Evolutionary conservation across 2,329 filamentous ascomycete species (phyloP), one percentile per base, ranked within the genome.

Genomic region (Laburnicola sp.): DNA sequence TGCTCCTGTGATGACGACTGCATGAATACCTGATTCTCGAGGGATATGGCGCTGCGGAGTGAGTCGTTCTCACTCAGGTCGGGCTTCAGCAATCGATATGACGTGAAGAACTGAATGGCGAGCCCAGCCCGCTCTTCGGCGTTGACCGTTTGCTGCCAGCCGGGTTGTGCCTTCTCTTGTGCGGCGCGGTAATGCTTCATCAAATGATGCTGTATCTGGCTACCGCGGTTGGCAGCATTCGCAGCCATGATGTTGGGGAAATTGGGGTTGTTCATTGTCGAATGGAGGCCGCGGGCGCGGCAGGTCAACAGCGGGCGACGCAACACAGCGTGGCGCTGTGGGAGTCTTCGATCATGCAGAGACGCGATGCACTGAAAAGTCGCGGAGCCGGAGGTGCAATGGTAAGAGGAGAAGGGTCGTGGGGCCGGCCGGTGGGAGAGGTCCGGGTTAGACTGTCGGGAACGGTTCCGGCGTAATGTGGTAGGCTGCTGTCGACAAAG

Each of bases 211-310:
- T 57, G 54, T 26, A 16, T 50, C 26, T 57, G 52, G 39, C 60
- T 60, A 16, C 16, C 16, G 21, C 60, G 59, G 28, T 58, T 55
- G 40, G 59, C 45, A 23, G 59, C 59, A 38, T 48, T 47, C 39
- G 50, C 54, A 4, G 49, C 38, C 57, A 60, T 60, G 53, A 53
- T 61, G 50, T 63, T 64, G 43, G 61, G 59, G 56, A 69, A 65
- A 57, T 65, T 67, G 37, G 65, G 62, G 62, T 70, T 70, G 57
- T 69, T 71, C 67, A 70, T 71, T 50, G 53, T 60, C 61, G 46
- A 45, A 43, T 49, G 34, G 53, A 34, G 45, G 45, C 50, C 54
- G 60, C 55, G 57, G 59, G 57, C 40, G 51, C 49, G 43, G 31
- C 45, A 39, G 45, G 35, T 40, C 46, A 25, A 48, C 38, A 41